phyloP scores from a whole-genome alignment of 2,329 filamentous ascomycete genomes.

The Cladosporium sp. region DNA sequence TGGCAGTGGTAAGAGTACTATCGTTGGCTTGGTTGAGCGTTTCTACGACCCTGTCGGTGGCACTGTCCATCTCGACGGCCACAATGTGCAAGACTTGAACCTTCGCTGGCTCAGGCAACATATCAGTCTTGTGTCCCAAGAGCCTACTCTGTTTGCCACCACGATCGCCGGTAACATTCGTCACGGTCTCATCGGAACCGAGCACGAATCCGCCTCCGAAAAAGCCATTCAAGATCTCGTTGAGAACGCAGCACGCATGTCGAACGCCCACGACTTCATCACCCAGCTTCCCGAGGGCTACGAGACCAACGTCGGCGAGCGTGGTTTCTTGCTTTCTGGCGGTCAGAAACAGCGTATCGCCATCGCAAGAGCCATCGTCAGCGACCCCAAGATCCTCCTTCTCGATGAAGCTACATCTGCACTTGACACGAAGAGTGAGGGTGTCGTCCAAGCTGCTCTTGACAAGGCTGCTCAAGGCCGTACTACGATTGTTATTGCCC shows the following conservation, averaged over 20 bases:
- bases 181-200: conserved; percentile 85
- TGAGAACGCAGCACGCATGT: conserved; percentile 77
- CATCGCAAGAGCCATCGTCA: conserved; percentile 85
- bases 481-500: conserved; percentile 94
- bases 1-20: conserved; percentile 90
- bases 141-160: conserved; percentile 84
- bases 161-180: conserved; percentile 87
- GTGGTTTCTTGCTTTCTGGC: conserved; percentile 86
- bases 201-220: conserved; percentile 62
- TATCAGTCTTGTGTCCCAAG: conserved; percentile 88
- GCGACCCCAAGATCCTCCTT: conserved; percentile 84
- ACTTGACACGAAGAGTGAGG: conserved; percentile 91
- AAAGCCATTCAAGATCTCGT: conserved; percentile 69
- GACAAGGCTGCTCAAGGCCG: conserved; percentile 80
- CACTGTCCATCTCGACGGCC: conserved; percentile 73
- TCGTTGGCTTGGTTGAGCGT: conserved; percentile 86
- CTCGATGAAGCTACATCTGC: conserved; percentile 94
- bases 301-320: conserved; percentile 91
- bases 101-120: conserved; percentile 88
- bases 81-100: conserved; percentile 76
- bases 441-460: conserved; percentile 87
- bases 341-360: conserved; percentile 97
- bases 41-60: conserved; percentile 91
- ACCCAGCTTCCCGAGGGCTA: conserved; percentile 78
- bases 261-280: conserved; percentile 94